phyloP scores from a whole-genome alignment of 176 grass and related monocot genomes.

The Chrysopogon serrulatus region DNA sequence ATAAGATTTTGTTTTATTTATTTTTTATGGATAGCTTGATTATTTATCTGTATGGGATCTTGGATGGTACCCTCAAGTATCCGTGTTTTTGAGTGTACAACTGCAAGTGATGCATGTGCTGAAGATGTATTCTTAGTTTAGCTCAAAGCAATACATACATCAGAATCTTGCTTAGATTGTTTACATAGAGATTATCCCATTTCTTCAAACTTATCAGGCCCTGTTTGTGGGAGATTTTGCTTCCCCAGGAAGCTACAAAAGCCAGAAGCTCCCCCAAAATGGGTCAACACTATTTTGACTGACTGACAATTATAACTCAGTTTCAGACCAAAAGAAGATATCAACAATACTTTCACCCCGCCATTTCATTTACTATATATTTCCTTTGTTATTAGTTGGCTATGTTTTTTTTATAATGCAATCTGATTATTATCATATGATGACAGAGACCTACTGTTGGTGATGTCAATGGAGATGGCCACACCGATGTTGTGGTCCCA shows the following conservation, averaged over 20 bases:
- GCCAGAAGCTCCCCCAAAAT: not conserved
- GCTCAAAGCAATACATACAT: not conserved
- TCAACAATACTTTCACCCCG: not conserved
- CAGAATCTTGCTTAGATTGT: slow-evolving; percentile 1
- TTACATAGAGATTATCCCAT: slow-evolving; percentile 1
- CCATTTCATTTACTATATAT: slow-evolving; percentile 12
- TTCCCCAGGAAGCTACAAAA: not conserved
- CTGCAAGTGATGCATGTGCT: not conserved
- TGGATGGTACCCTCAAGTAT: no score
- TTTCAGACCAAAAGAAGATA: not conserved
- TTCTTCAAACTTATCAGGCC: not conserved
- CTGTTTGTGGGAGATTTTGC: not conserved
- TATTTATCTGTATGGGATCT: no score
- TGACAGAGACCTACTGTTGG: slow-evolving; percentile 87
- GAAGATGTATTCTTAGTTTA: slow-evolving; percentile 23
- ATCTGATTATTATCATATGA: slow-evolving; percentile 36
- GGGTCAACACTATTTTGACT: not conserved
- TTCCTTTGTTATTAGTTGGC: not conserved
- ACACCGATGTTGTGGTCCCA: slow-evolving; percentile 73
- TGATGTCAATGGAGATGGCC: slow-evolving; percentile 92
- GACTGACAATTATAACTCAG: slow-evolving; percentile 7
- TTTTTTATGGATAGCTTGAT: no score
- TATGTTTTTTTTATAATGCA: slow-evolving; percentile 3
- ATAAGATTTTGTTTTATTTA: no score
- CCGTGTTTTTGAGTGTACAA: no score